A percentile compares a stretch with the other conserved stretches of the same genome.
Conservation (phyloP, 2,329 filamentous ascomycete species). For the Cladophialophora psammophila region DNA sequence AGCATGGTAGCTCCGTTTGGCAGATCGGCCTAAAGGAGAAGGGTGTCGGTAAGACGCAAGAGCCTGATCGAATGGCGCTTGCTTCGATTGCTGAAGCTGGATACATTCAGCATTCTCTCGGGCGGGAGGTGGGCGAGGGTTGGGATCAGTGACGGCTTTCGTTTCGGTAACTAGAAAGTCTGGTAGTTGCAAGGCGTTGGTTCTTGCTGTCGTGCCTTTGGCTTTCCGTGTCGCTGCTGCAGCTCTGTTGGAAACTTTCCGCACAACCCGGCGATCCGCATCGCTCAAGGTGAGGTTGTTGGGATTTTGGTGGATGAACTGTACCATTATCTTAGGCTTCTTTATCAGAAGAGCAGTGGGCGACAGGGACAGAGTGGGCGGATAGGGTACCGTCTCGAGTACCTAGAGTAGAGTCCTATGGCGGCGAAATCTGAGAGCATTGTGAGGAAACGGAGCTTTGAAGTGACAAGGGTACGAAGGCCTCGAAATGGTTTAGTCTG, state of each 20-base stretch:
- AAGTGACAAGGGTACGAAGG: constrained; percentile 14
- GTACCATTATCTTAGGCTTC: constrained; percentile 5
- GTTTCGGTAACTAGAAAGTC: constrained; percentile 13
- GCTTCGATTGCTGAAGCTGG: not conserved
- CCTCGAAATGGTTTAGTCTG: constrained; percentile 3
- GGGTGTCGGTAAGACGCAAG: not conserved
- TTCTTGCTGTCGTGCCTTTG: constrained; percentile 8
- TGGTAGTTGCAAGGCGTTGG: constrained; percentile 21
- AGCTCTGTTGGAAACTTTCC: constrained; percentile 23
- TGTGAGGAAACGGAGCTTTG: not conserved
- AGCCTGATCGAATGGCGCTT: not conserved
- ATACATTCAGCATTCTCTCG: not conserved
- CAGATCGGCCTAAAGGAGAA: not conserved
- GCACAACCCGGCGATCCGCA: constrained; percentile 26
- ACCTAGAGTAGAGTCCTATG: not conserved
- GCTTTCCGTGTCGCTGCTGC: constrained; percentile 28
- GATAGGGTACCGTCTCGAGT: not conserved
- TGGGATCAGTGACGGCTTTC: not conserved
- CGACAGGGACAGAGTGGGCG: not conserved
- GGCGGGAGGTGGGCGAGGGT: not conserved
- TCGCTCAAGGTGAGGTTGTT: constrained; percentile 24
- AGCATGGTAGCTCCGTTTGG: not conserved
- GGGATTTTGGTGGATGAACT: constrained; percentile 27
- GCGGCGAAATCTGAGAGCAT: not conserved
- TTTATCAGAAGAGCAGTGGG: not conserved